Percentiles rank a stretch among this genome's conserved stretches.
phyloP scores from a whole-genome alignment of 352 stramenopile species.

The Salisapilia sapeloensis region DNA sequence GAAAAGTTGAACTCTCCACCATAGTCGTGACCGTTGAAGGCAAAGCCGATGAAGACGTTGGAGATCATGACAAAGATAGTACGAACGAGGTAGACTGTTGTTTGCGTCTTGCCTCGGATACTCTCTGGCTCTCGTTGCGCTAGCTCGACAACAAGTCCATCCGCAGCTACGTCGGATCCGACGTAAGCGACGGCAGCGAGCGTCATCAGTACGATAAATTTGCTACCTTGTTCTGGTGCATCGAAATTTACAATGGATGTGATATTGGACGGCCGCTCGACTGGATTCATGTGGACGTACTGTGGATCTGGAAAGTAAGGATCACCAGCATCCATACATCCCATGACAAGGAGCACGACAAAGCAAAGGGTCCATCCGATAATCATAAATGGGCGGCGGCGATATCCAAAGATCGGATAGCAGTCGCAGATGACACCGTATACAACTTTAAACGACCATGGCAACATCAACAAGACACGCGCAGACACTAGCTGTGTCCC shows the following conservation, averaged over 20 bases:
- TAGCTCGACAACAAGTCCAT: conserved; percentile 33
- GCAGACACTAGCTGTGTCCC: conserved; percentile 26
- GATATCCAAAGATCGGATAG: conserved; percentile 32
- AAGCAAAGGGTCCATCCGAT: conserved; percentile 30
- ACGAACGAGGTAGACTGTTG: conserved; percentile 25
- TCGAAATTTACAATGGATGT: conserved; percentile 13
- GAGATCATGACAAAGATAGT: conserved; percentile 24
- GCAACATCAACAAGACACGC: conserved; percentile 19
- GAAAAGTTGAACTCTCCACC: conserved; percentile 30
- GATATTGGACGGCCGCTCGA: conserved; percentile 11
- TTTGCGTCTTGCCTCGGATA: conserved; percentile 31
- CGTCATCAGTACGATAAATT: conserved; percentile 39
- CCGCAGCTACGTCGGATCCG: conserved; percentile 23
- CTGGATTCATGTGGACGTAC: conserved; percentile 13
- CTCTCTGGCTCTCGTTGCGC: conserved; percentile 34
- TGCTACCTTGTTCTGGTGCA: conserved; percentile 12
- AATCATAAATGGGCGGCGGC: conserved; percentile 34
- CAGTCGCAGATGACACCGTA: conserved; percentile 29
- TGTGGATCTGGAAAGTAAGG: conserved; percentile 59
- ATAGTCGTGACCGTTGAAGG: conserved; percentile 31
- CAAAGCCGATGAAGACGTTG: conserved; percentile 19
- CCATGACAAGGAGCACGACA: conserved; percentile 28
- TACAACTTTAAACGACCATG: conserved; percentile 45
- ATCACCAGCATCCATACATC: conserved; percentile 12
- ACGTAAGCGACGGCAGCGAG: conserved; percentile 30